Evolutionary conservation across 1,284 basidiomycete genomes (phyloP), one percentile per base, ranked within the genome.

Genomic region (Apiotrichum siamense): DNA sequence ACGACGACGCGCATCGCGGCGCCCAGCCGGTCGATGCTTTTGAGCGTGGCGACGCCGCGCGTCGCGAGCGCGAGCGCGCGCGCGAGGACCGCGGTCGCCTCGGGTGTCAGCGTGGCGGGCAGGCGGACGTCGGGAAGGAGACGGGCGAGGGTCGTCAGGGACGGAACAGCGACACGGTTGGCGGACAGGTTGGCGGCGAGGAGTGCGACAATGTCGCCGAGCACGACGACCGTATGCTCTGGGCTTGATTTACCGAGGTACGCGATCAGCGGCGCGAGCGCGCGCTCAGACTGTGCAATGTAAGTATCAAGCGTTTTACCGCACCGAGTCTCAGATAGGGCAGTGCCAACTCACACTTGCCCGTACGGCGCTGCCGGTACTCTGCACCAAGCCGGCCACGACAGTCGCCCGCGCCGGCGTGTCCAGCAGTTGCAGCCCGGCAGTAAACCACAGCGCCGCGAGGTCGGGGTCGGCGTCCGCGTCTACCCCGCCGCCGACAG

Each of bases 311-410:
- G 9, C 13, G 26, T n/a, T n/a, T n/a, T n/a, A n/a, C n/a, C n/a
- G n/a, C n/a, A n/a, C n/a, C n/a, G n/a, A n/a, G n/a, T n/a, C n/a
- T n/a, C n/a, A 53, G 37, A 33, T 59, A 27, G 3, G 7, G 20
- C 36, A 20, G 18, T 18, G 3, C 20, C 12, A n/a, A 74, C 84
- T 73, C 65, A 91, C 89, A 11, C 84, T 86, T 61, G 85, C 87
- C 57, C 86, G 83, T 4, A 87, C 88, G 69, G 82, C 85, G 66
- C 87, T 86, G 32, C 85, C 86, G 27, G 87, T 76, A 57, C 86
- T 89, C 47, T 87, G 75, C 3, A 91, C 77, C 4, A 92, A 70
- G 0, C 91, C 91, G 6, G 79, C 76, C 20, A 93, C 76, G 25
- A 93, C 64, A n/a, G 77, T 63, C 36, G 72, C 67, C 1, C 49